phyloP scores from a whole-genome alignment of 805 yeast genomes.

The Zygotorulaspora florentina region DNA sequence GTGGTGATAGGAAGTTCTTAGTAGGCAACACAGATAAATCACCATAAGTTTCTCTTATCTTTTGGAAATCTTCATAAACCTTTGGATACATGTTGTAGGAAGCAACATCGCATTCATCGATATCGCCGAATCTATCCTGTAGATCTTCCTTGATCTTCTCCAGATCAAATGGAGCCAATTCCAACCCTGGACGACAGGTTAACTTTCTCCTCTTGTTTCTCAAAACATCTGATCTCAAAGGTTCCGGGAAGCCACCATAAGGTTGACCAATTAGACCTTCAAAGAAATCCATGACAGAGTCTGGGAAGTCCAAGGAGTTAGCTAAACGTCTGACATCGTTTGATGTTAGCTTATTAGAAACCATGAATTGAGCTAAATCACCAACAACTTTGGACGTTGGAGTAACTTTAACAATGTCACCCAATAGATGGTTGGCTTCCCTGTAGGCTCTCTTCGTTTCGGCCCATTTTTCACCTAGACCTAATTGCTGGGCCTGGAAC shows the following conservation, averaged over 20 bases:
- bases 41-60: slow-evolving; percentile 72
- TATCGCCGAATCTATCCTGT: slow-evolving; percentile 67
- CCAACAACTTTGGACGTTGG: slow-evolving; percentile 99
- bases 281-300: slow-evolving; percentile 95
- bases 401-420: slow-evolving; percentile 97
- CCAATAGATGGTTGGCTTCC: slow-evolving; percentile 84
- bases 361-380: slow-evolving; percentile 99
- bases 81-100: slow-evolving; percentile 97
- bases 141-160: slow-evolving; percentile 68
- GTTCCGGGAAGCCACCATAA: slow-evolving; percentile 99
- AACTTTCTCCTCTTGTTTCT: slow-evolving; percentile 90
- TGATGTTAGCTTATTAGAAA: slow-evolving; percentile 79
- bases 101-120: slow-evolving; percentile 87
- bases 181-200: slow-evolving; percentile 86
- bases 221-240: slow-evolving; percentile 86
- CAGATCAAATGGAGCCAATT: slow-evolving; percentile 79
- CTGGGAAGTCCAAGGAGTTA: slow-evolving; percentile 93
- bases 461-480: slow-evolving; percentile 93
- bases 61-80: slow-evolving; percentile 85
- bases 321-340: slow-evolving; percentile 89
- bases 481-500: slow-evolving; percentile 99
- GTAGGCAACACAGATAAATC: slow-evolving; percentile 95
- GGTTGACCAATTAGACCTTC: slow-evolving; percentile 99
- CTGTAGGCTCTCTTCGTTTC: slow-evolving; percentile 93
- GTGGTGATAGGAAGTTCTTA: slow-evolving; percentile 80